Evolutionary conservation across 495 filamentous ascomycete genomes (phyloP).

Genomic region (Lepraria neglecta): DNA sequence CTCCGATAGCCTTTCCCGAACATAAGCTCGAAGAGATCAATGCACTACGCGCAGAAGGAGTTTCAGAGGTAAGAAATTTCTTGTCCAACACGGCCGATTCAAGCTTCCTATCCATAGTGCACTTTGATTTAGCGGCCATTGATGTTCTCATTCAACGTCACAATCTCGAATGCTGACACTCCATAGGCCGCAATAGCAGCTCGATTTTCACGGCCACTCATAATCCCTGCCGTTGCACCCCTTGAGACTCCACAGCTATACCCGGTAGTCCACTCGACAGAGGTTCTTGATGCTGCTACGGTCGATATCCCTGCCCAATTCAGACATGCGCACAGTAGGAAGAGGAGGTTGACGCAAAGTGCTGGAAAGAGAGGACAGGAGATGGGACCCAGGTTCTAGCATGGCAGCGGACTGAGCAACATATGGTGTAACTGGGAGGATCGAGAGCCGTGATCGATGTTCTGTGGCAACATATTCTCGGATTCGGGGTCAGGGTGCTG

Average conservation of each 20-base stretch:
- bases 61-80: slow-evolving; percentile 14
- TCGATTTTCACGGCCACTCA: neutral
- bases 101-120: neutral
- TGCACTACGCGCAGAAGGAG: slow-evolving; percentile 16
- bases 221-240: neutral
- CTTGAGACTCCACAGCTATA: neutral
- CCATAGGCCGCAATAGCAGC: slow-evolving; percentile 11
- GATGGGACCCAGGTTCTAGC: neutral
- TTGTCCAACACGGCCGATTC: neutral
- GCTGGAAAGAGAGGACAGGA: slow-evolving; percentile 13
- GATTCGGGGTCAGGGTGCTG: no score
- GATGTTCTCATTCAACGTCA: neutral
- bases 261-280: neutral
- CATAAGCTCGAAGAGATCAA: slow-evolving; percentile 18
- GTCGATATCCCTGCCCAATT: neutral
- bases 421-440: neutral
- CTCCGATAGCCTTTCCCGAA: slow-evolving; percentile 16
- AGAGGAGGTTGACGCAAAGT: neutral
- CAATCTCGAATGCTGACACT: neutral
- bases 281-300: neutral
- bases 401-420: neutral
- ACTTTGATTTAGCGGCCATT: neutral
- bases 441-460: neutral
- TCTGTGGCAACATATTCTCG: no score
- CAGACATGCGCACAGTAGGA: neutral